phyloP scores from a whole-genome alignment of 768 basidiomycete genomes.

The Agrocybe pediades region DNA sequence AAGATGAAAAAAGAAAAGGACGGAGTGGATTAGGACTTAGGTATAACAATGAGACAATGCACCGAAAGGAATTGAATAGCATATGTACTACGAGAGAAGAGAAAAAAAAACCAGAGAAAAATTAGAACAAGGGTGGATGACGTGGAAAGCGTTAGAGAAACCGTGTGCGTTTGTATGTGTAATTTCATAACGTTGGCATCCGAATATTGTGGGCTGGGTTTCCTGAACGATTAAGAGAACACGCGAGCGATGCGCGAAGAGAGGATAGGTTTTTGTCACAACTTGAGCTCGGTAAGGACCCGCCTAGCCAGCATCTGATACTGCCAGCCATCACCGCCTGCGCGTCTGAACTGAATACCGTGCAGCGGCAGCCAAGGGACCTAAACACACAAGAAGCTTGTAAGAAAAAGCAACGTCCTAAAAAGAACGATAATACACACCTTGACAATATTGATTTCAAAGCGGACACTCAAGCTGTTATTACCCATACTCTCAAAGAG shows the following conservation, averaged over 20 bases:
- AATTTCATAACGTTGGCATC: background rate
- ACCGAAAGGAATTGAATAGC: constrained; percentile 9
- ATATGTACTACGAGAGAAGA: background rate
- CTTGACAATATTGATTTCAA: constrained; percentile 98
- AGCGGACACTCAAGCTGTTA: constrained; percentile 85
- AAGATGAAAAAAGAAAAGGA: constrained; percentile 11
- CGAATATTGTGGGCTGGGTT: background rate
- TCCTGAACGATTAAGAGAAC: background rate
- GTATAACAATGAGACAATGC: constrained; percentile 8
- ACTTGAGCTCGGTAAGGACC: constrained; percentile 84
- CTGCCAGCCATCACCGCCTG: constrained; percentile 93
- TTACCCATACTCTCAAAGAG: constrained; percentile 74
- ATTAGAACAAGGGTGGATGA: constrained; percentile 15
- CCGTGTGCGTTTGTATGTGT: background rate
- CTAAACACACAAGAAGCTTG: constrained; percentile 38
- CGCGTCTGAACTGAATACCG: constrained; percentile 92
- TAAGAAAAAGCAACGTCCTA: background rate
- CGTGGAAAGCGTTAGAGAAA: constrained; percentile 1
- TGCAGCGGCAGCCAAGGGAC: constrained; percentile 92
- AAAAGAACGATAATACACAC: constrained; percentile 42
- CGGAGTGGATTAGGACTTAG: constrained; percentile 1
- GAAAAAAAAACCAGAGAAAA: constrained; percentile 3
- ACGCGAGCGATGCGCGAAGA: background rate
- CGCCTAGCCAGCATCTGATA: constrained; percentile 94
- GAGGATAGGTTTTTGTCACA: constrained; percentile 31